Conservation (phyloP, 192 early-diverging fungal genomes). For the Podila epicladia region DNA sequence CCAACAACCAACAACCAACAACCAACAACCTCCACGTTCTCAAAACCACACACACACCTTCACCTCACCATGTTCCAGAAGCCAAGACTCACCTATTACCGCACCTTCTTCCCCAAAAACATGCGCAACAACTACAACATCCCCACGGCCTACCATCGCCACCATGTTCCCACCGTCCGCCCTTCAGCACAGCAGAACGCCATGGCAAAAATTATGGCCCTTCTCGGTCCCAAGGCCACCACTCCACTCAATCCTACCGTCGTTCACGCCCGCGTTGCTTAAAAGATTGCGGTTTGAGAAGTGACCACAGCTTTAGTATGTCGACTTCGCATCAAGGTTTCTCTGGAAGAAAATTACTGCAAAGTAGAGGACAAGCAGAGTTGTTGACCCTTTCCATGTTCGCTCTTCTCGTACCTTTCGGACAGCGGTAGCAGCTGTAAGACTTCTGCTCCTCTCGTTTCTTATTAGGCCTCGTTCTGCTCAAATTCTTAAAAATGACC, state of each 20-base stretch:
- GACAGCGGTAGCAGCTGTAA: too few species aligned
- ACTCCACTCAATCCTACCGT: constrained; percentile 15
- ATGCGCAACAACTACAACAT: constrained; percentile 51
- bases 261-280: too few species aligned
- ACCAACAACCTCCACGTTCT: not conserved
- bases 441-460: too few species aligned
- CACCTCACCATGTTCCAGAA: constrained; percentile 42
- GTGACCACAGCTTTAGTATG: too few species aligned
- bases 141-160: constrained; percentile 42
- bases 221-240: constrained; percentile 31
- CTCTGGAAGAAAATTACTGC: too few species aligned
- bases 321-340: too few species aligned
- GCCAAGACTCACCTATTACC: constrained; percentile 50
- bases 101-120: constrained; percentile 49
- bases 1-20: not conserved
- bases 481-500: too few species aligned
- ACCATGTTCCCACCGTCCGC: constrained; percentile 29
- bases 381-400: too few species aligned
- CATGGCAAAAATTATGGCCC: constrained; percentile 46
- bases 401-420: too few species aligned
- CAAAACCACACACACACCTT: not conserved
- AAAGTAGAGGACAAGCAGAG: too few species aligned
- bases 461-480: too few species aligned
- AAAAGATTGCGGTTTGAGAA: too few species aligned
- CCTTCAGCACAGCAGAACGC: constrained; percentile 43